These are phyloP conservation scores for Cladophialophora yegresii DNA, from an alignment of 2,329 filamentous ascomycete species.

Conservation along the genomic window DNA sequence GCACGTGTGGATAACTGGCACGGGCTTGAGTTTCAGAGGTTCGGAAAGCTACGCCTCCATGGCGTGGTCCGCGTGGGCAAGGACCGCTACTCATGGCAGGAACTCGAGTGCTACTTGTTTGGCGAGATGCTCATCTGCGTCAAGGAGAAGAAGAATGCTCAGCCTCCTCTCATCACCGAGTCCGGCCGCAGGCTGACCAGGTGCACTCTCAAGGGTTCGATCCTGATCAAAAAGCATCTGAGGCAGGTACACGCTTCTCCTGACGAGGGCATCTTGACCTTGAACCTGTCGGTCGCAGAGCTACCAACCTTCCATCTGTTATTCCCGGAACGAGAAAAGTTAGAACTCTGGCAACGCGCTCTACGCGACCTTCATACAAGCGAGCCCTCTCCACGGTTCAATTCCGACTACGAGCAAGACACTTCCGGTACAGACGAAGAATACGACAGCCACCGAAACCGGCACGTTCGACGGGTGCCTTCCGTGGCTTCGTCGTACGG, in stretches of 20 bases:
- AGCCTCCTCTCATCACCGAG: constrained; percentile 66
- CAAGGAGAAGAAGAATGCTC: constrained; percentile 83
- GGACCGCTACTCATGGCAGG: constrained; percentile 95
- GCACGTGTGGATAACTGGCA: constrained; percentile 98
- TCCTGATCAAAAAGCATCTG: constrained; percentile 96
- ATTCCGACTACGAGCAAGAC: constrained; percentile 77
- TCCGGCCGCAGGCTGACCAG: constrained; percentile 66
- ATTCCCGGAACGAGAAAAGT: constrained; percentile 78
- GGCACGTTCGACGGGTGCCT: constrained; percentile 69
- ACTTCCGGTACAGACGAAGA: constrained; percentile 85
- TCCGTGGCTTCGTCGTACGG: constrained; percentile 83
- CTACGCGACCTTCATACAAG: constrained; percentile 78
- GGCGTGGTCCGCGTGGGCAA: constrained; percentile 92
- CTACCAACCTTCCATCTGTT: constrained; percentile 91
- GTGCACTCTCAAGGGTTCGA: constrained; percentile 93
- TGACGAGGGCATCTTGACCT: constrained; percentile 82
- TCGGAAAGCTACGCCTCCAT: constrained; percentile 87
- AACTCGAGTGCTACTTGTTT: constrained; percentile 94
- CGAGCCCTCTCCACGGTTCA: constrained; percentile 59
- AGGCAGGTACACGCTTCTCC: constrained; percentile 74
- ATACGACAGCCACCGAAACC: constrained; percentile 62
- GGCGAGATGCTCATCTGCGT: constrained; percentile 99
- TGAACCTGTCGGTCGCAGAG: constrained; percentile 88
- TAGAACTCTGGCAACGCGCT: constrained; percentile 88
- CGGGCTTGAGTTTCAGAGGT: constrained; percentile 80